Conservation (phyloP, 169 alveolate species). For the Eimeria praecox region DNA sequence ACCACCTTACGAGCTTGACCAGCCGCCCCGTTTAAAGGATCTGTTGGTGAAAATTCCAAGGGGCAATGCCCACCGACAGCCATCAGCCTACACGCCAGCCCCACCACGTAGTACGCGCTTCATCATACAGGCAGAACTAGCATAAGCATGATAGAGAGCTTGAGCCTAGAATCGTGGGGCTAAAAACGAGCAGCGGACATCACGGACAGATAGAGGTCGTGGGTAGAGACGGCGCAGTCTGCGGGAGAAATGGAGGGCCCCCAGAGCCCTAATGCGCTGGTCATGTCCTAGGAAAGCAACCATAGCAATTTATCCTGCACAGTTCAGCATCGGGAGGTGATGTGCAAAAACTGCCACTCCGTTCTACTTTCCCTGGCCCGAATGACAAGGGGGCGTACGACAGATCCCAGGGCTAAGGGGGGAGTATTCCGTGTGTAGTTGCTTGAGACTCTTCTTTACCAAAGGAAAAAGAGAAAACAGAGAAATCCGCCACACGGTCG, state of each 20-base stretch:
- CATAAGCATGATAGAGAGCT: not conserved
- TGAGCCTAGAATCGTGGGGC: not conserved
- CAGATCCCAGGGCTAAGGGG: not conserved
- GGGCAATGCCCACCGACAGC: not conserved
- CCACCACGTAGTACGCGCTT: no score
- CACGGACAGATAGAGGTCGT: not conserved
- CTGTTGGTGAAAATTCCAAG: not conserved
- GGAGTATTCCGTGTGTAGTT: slow-evolving; percentile 3
- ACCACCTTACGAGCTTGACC: not conserved
- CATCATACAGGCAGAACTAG: not conserved
- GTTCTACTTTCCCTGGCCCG: not conserved
- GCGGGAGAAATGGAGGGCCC: not conserved
- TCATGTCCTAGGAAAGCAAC: not conserved
- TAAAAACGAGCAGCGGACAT: not conserved
- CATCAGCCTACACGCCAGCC: not conserved
- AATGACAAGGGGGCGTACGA: slow-evolving; percentile 4
- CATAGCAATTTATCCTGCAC: not conserved
- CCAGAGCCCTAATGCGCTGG: not conserved
- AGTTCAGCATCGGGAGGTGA: not conserved
- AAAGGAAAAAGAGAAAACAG: not conserved
- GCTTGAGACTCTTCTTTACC: not conserved
- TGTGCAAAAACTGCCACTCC: not conserved
- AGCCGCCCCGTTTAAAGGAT: not conserved
- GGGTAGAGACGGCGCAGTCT: not conserved
- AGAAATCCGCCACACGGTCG: not conserved